Evolutionary conservation across 495 filamentous ascomycete genomes (phyloP), one percentile per base, ranked within the genome.

Genomic region (Aspergillus panamensis): DNA sequence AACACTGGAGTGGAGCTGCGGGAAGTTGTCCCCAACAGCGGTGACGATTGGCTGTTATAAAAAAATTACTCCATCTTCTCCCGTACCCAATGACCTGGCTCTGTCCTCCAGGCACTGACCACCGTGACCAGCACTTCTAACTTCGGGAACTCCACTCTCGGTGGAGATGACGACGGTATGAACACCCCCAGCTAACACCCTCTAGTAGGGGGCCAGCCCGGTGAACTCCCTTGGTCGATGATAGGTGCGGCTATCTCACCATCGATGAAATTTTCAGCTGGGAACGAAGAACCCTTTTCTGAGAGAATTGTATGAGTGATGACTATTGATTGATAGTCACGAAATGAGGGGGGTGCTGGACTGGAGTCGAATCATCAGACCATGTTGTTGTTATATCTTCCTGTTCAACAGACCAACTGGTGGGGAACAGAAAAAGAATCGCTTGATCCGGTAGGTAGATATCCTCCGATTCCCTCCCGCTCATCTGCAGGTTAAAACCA

Each of bases 181-280:
- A 52, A 52, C 49, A 57, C 47, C 54, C 54, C 54, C 54, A 49
- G 54, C 42, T 44, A 13, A 32, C 39, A 39, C 10, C 14, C 14
- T 39, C 35, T 39, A 12, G 35, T 12, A 12, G 35, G 8, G 20
- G n/a, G 45, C 35, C 14, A 32, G 10, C 7, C 42, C n/a, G 14
- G 42, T 33, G 53, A 57, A 57, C 47, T 37, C 19, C 20, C 42
- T 17, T 1, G 21, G 20, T 6, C 14, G n/a, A 13, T n/a, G 35
- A 39, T 2, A 39, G 14, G 35, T 0, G 35, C 8, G 35, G 14
- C 14, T 10, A 8, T 39, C 10, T 25, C 3, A 12, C 10, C 8
- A 39, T 10, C 14, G 35, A 10, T 39, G 14, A 12, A 12, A 8
- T 30, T 32, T 45, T 45, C 30, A 17, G 5, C 30, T 33, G 13